Evolutionary conservation across 2,329 filamentous ascomycete species (phyloP).

Genomic region (Botrytis hyacinthi): DNA sequence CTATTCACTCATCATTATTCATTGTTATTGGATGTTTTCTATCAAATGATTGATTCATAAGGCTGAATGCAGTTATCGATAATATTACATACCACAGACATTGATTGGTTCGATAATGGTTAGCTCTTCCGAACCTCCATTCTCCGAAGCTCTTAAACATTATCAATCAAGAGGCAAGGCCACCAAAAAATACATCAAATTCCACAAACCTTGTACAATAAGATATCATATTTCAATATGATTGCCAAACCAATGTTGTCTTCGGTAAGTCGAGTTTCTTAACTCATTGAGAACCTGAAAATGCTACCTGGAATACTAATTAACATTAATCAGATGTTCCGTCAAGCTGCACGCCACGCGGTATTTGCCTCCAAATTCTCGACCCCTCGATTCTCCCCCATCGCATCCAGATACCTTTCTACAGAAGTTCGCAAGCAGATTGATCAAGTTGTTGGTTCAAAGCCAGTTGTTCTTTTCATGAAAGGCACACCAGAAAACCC

Average conservation of each 20-base stretch:
- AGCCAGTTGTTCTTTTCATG: constrained; percentile 97
- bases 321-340: constrained; percentile 43
- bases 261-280: constrained; percentile 28
- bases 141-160: constrained; percentile 10
- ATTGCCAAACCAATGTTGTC: constrained; percentile 35
- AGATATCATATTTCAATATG: constrained; percentile 28
- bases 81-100: not conserved
- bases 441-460: constrained; percentile 81
- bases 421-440: constrained; percentile 78
- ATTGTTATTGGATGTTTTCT: not conserved
- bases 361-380: constrained; percentile 34
- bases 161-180: constrained; percentile 15
- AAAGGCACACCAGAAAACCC: constrained; percentile 96
- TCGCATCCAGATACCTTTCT: constrained; percentile 65
- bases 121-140: not conserved
- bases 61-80: constrained; percentile 16
- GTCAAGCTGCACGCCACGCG: constrained; percentile 44
- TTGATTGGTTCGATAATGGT: constrained; percentile 2
- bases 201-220: not conserved
- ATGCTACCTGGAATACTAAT: constrained; percentile 18
- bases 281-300: too few relatives aligned
- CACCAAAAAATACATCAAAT: constrained; percentile 14
- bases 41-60: not conserved
- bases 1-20: constrained; percentile 1
- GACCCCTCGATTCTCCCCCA: constrained; percentile 33